A percentile compares a stretch with the other conserved stretches of the same genome.
These are phyloP conservation scores for Suillus cothurnatus DNA, from an alignment of 768 basidiomycete genomes.

Conservation along the genomic window DNA sequence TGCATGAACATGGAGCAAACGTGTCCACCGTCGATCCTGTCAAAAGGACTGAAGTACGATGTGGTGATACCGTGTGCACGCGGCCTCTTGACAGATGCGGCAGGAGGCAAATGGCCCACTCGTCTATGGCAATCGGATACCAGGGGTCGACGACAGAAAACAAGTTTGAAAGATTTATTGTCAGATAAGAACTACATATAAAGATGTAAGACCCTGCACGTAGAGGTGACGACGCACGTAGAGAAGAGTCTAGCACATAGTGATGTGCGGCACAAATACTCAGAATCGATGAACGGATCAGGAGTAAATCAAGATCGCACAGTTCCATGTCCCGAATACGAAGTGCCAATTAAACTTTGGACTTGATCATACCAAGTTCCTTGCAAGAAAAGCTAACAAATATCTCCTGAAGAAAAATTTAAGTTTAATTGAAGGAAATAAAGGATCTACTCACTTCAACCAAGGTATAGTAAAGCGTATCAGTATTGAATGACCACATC, in stretches of 20 bases:
- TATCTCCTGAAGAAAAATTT: not conserved
- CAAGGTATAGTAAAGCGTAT: not conserved
- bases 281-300: not conserved
- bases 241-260: not conserved
- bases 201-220: not conserved
- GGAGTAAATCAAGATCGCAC: not conserved
- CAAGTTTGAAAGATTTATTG: not conserved
- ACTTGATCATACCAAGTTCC: not conserved
- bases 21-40: not conserved
- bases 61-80: not conserved
- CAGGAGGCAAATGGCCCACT: too few relatives aligned
- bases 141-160: not conserved
- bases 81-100: not conserved
- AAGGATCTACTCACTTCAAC: not conserved
- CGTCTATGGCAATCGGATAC: not conserved
- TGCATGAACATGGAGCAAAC: not conserved
- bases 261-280: not conserved
- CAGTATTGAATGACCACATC: not conserved
- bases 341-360: not conserved
- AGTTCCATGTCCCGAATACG: not conserved
- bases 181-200: not conserved
- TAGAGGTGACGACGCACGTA: slow-evolving; percentile 1
- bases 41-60: not conserved
- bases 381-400: not conserved
- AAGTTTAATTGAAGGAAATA: not conserved